phyloP scores from a whole-genome alignment of 305 asterid species.

The Fraxinus baroniana region DNA sequence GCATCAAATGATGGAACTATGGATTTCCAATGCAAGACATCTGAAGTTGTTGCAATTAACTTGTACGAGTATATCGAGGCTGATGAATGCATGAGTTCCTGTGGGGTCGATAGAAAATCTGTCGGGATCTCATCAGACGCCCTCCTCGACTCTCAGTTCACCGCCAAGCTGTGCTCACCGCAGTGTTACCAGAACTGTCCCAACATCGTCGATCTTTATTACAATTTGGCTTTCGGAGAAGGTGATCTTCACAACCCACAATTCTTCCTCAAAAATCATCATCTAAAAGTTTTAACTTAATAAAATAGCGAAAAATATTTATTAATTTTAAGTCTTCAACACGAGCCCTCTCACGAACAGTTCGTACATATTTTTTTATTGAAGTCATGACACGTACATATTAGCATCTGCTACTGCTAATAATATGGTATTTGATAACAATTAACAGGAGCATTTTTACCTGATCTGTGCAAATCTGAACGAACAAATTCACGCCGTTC shows the following conservation, averaged over 20 bases:
- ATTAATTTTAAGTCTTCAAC: background rate
- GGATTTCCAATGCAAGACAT: conserved; percentile 51
- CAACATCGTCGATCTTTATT: conserved; percentile 55
- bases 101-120: conserved; percentile 48
- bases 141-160: conserved; percentile 37
- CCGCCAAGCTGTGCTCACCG: conserved; percentile 48
- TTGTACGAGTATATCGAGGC: conserved; percentile 42
- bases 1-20: conserved; percentile 26
- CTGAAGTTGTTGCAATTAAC: conserved; percentile 33
- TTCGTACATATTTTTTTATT: background rate
- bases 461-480: conserved; percentile 8
- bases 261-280: background rate
- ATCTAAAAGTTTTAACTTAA: too few species aligned
- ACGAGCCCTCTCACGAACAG: background rate
- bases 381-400: background rate
- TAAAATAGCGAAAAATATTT: too few species aligned
- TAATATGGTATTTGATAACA: background rate
- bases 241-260: conserved; percentile 23
- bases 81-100: conserved; percentile 51
- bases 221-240: conserved; percentile 58
- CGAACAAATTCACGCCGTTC: background rate
- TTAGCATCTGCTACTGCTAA: background rate
- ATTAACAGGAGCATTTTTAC: conserved; percentile 7
- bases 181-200: conserved; percentile 54
- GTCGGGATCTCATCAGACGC: conserved; percentile 60